Evolutionary conservation across 257 asterid genomes (phyloP), one percentile per base, ranked within the genome.

Genomic region (Solanum sitiens): DNA sequence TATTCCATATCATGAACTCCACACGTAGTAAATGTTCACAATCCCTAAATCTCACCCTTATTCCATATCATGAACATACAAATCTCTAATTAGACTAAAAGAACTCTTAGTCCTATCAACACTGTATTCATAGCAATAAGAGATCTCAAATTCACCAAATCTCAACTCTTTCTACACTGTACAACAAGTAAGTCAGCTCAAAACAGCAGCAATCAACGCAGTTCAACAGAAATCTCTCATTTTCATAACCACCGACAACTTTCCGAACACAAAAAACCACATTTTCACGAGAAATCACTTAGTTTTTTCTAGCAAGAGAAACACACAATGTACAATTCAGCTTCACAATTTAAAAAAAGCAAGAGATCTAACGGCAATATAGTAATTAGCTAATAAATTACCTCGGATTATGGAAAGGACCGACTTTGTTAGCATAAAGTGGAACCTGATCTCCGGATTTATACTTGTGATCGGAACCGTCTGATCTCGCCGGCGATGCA

Each of bases 351-450:
- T 11, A 0, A 7, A 68, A 13, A 35, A 68, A 68, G 39, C 5
- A 68, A 68, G 23, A 68, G 75, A 68, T 68, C 75, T 68, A 68
- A 68, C 75, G 3, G 37, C 40, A 4, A 68, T 30, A 68, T 1
- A 68, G 1, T 14, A 30, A 68, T 68, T 8, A 68, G 35, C 0
- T 10, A 18, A 47, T 23, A 0, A 4, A 1, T 50, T 89, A 94
- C 98, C 98, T 94, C 33, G 98, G 96, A 90, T 96, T 96, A 87
- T 96, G 99, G 85, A 96, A 96, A 68, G 99, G 99, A 5, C 98
- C 98, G 85, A 96, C 99, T 91, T 96, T 95, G 53, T 95, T 95
- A 44, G 98, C 98, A 77, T 96, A 96, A 0, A 94, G 98, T 83
- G 98, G 99, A 86, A 96, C 98, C 47, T 88, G 77, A 84, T 96